These are phyloP conservation scores for Alternaria arbusti DNA, from an alignment of 2,329 filamentous ascomycete species.

Conservation along the genomic window DNA sequence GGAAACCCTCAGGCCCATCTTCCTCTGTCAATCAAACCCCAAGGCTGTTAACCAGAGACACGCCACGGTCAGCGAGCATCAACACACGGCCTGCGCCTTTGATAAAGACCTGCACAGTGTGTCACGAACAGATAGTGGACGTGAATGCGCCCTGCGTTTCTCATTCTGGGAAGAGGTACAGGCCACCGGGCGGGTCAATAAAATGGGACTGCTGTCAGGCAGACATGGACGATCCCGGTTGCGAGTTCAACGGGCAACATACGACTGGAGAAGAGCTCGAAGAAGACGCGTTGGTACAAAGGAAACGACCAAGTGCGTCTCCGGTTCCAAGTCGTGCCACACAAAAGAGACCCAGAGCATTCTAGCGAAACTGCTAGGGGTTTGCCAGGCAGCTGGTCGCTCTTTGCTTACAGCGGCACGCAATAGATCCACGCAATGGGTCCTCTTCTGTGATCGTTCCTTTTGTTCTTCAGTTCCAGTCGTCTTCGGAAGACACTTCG, in stretches of 20 bases:
- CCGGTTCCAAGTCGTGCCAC: background rate
- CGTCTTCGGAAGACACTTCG: background rate
- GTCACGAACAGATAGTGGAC: constrained; percentile 15
- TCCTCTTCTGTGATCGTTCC: background rate
- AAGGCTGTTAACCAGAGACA: background rate
- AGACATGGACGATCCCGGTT: constrained; percentile 15
- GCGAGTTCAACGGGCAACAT: constrained; percentile 14
- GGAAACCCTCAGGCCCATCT: background rate
- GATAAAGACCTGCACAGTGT: constrained; percentile 18
- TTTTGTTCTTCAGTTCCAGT: background rate
- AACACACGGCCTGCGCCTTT: background rate
- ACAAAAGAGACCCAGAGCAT: background rate
- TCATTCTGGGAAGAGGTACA: constrained; percentile 19
- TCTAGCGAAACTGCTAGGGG: background rate
- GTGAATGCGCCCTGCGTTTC: constrained; percentile 18
- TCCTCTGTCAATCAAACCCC: background rate
- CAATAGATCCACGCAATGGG: background rate
- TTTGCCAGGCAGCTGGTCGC: background rate
- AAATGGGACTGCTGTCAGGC: constrained; percentile 19
- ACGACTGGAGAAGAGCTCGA: background rate
- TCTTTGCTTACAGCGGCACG: background rate
- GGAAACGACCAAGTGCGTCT: constrained; percentile 5
- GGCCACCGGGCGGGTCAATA: background rate
- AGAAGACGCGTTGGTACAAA: background rate
- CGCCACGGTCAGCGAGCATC: background rate